Conservation (phyloP, 495 filamentous ascomycete genomes). For the Podospora pseudocomata region DNA sequence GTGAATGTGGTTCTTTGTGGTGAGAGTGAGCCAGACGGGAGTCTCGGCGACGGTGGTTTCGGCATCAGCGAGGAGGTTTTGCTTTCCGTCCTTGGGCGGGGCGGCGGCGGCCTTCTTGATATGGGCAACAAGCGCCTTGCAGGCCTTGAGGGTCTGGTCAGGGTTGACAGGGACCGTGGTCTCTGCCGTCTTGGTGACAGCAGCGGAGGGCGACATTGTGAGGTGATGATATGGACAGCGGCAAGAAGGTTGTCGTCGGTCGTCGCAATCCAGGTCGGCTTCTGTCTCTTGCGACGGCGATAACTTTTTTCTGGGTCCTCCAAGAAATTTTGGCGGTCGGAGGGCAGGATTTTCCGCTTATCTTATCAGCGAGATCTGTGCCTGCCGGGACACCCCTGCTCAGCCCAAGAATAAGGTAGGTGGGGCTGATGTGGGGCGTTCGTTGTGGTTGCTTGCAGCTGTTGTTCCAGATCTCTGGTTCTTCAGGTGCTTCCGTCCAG, state of each 20-base stretch:
- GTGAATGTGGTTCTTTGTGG: slow-evolving; percentile 75
- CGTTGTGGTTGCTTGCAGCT: slow-evolving; percentile 21
- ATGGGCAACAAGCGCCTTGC: slow-evolving; percentile 73
- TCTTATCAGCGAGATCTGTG: slow-evolving; percentile 16
- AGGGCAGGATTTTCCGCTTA: slow-evolving; percentile 22
- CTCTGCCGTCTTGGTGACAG: slow-evolving; percentile 29
- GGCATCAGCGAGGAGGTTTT: slow-evolving; percentile 66
- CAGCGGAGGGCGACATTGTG: slow-evolving; percentile 31
- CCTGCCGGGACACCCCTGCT: slow-evolving; percentile 7
- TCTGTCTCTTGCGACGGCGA: background rate
- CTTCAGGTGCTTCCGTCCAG: background rate
- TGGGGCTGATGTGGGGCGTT: slow-evolving; percentile 11
- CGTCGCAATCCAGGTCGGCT: slow-evolving; percentile 5
- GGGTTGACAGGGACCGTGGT: slow-evolving; percentile 38
- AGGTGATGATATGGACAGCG: slow-evolving; percentile 4
- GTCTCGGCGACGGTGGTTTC: slow-evolving; percentile 43
- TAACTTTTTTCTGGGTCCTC: slow-evolving; percentile 13
- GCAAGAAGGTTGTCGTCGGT: slow-evolving; percentile 15
- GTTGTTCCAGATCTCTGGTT: slow-evolving; percentile 13
- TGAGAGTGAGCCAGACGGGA: slow-evolving; percentile 78
- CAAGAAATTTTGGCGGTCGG: slow-evolving; percentile 29
- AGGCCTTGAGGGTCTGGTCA: slow-evolving; percentile 73
- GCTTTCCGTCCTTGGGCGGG: slow-evolving; percentile 58
- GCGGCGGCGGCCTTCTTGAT: slow-evolving; percentile 64
- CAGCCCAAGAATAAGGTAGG: slow-evolving; percentile 12